phyloP scores from a whole-genome alignment of 345 rosid genomes.

The Chamaenerion angustifolium region DNA sequence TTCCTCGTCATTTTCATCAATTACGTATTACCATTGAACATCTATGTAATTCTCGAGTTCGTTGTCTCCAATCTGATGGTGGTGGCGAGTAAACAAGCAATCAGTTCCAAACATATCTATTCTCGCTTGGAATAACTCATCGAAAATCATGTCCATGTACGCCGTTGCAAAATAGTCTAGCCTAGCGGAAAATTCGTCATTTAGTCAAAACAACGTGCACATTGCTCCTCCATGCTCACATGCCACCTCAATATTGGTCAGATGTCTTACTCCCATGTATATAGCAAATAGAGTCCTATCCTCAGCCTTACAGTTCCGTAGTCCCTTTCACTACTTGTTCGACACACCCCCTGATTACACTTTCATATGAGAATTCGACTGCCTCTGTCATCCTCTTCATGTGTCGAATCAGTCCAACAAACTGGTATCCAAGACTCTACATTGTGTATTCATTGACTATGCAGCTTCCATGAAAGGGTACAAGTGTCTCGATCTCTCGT shows the following conservation, averaged over 20 bases:
- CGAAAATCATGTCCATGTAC: no score
- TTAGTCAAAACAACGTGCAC: no score
- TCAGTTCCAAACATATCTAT: no score
- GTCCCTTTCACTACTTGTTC: slow-evolving; percentile 1
- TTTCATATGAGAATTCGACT: not conserved
- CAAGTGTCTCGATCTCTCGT: not conserved
- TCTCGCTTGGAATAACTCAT: no score
- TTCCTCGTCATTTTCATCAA: not conserved
- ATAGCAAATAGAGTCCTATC: not conserved
- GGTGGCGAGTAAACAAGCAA: no score
- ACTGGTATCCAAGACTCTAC: not conserved
- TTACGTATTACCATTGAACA: not conserved
- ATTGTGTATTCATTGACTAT: not conserved
- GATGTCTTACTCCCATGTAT: no score
- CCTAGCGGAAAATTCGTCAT: no score
- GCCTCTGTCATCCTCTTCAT: not conserved
- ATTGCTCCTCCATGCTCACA: no score
- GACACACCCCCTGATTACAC: not conserved
- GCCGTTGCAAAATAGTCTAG: no score
- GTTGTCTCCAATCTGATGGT: not conserved
- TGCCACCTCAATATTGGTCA: no score
- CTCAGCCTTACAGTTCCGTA: not conserved
- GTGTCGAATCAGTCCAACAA: not conserved
- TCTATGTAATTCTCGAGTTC: not conserved
- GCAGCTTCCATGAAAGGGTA: not conserved